Evolutionary conservation across 768 basidiomycete species (phyloP).

Genomic region (Pholiota conissans): DNA sequence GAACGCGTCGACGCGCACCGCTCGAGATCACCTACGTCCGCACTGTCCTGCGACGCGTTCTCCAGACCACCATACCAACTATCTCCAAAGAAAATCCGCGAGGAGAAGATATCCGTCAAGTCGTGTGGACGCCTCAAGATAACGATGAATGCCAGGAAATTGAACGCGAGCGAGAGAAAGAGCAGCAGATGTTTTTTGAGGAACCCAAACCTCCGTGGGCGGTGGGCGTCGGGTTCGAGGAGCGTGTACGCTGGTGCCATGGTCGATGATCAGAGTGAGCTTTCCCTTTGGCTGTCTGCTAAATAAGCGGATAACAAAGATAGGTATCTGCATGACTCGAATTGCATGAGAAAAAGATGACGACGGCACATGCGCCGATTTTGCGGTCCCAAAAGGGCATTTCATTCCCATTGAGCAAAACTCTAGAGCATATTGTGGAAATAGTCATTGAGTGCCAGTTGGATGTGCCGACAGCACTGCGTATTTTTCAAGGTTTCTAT

Average conservation of each 20-base stretch:
- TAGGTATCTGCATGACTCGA: too few relatives aligned
- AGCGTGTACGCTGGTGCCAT: slow-evolving; percentile 8
- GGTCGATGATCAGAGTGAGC: background rate
- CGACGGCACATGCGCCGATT: too few relatives aligned
- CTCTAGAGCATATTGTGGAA: too few relatives aligned
- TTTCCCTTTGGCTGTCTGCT: background rate
- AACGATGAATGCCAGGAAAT: slow-evolving; percentile 10
- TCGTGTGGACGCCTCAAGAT: slow-evolving; percentile 10
- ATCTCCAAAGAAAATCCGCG: slow-evolving; percentile 11
- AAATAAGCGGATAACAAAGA: too few relatives aligned
- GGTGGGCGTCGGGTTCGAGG: background rate
- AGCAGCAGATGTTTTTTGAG: slow-evolving; percentile 7
- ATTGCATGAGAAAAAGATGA: too few relatives aligned
- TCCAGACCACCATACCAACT: background rate
- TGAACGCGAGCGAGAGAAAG: slow-evolving; percentile 14
- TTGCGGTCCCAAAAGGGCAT: too few relatives aligned
- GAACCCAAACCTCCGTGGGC: background rate
- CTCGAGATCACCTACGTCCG: slow-evolving; percentile 13
- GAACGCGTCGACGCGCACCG: slow-evolving; percentile 29
- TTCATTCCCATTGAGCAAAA: too few relatives aligned
- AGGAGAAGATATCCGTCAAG: slow-evolving; percentile 10
- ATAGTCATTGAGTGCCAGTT: too few relatives aligned
- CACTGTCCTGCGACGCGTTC: background rate
- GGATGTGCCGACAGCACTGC: too few relatives aligned
- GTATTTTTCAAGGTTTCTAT: too few relatives aligned